A percentile compares a stretch with the other conserved stretches of the same genome.
phyloP scores from a whole-genome alignment of 805 yeast species.

The Barnettozyma siamensis region DNA sequence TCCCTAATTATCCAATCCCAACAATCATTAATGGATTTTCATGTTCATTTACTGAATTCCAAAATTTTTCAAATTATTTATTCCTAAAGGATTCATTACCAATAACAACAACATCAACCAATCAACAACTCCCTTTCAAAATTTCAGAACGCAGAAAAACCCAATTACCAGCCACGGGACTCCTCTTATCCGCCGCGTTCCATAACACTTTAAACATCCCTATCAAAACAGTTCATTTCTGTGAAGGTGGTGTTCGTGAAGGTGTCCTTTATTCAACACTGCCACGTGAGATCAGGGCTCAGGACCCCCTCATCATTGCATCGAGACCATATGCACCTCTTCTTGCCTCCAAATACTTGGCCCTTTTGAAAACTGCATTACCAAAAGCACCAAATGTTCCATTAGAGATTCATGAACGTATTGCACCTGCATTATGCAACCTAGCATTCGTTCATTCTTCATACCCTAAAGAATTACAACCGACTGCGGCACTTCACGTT shows the following conservation, averaged over 20 bases:
- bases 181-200: conserved; percentile 56
- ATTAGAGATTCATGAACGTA: conserved; percentile 46
- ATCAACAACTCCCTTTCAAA: conserved; percentile 33
- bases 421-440: conserved; percentile 68
- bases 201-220: conserved; percentile 43
- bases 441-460: conserved; percentile 73
- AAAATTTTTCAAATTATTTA: conserved; percentile 44
- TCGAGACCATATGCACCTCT: conserved; percentile 69
- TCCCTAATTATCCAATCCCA: conserved; percentile 58
- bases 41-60: conserved; percentile 46
- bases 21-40: conserved; percentile 67
- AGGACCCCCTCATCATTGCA: conserved; percentile 67
- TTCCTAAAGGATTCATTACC: conserved; percentile 46
- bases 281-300: conserved; percentile 49
- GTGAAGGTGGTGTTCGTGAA: conserved; percentile 76
- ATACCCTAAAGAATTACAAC: conserved; percentile 70
- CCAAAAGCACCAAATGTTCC: conserved; percentile 52
- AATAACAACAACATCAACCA: conserved; percentile 1
- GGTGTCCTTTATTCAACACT: conserved; percentile 63
- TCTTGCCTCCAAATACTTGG: conserved; percentile 50
- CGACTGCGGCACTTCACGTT: conserved; percentile 65
- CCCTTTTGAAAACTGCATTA: conserved; percentile 48
- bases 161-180: conserved; percentile 66
- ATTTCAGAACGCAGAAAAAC: conserved; percentile 60
- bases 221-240: conserved; percentile 57